Conservation (phyloP, 176 grass and related monocot species). For the Paspalum vaginatum region DNA sequence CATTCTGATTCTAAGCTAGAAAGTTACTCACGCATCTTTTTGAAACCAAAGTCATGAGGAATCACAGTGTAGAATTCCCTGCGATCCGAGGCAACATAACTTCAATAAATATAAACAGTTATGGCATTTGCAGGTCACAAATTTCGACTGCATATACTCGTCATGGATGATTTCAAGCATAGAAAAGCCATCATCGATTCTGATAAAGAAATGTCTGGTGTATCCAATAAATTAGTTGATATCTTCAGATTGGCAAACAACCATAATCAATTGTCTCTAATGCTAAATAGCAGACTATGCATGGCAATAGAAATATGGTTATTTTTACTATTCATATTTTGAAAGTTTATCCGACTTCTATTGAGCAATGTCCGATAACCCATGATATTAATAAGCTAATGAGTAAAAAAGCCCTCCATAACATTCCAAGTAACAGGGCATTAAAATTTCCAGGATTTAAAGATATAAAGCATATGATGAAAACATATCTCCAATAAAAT, state of each 20-base stretch:
- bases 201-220: slow-evolving; percentile 13
- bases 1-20: slow-evolving; percentile 21
- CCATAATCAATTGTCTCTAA: not conserved
- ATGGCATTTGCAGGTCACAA: not conserved
- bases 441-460: not conserved
- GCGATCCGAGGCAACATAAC: slow-evolving; percentile 27
- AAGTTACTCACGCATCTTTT: slow-evolving; percentile 82
- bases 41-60: slow-evolving; percentile 98
- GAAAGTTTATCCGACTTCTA: slow-evolving; percentile 16
- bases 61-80: slow-evolving; percentile 84
- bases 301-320: not conserved
- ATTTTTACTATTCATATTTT: slow-evolving; percentile 10
- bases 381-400: not conserved
- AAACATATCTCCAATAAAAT: slow-evolving; percentile 6
- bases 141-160: not conserved
- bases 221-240: slow-evolving; percentile 21
- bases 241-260: slow-evolving; percentile 26
- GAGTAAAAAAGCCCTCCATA: not conserved
- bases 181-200: slow-evolving; percentile 3
- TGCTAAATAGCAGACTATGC: slow-evolving; percentile 3
- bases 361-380: not conserved
- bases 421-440: not conserved
- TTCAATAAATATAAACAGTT: not conserved
- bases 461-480: not conserved
- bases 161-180: not conserved